These are phyloP conservation scores for Trichocladium uniseriatum DNA, from an alignment of 495 filamentous ascomycete genomes.

Conservation along the genomic window DNA sequence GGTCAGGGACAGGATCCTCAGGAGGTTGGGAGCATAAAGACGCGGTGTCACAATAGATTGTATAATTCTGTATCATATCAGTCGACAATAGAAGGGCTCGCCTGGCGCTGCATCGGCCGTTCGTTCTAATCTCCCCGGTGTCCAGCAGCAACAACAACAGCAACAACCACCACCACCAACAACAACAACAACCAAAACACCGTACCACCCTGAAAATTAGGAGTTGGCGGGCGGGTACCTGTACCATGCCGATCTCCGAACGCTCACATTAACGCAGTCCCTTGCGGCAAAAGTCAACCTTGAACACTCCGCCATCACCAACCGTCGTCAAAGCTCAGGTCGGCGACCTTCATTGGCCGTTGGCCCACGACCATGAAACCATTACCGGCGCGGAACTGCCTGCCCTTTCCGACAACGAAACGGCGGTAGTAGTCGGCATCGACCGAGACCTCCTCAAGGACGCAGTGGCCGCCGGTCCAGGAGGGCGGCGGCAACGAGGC, in stretches of 20 bases:
- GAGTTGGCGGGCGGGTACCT: too few relatives aligned
- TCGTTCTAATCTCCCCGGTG: too few relatives aligned
- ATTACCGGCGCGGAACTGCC: conserved; percentile 19
- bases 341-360: conserved; percentile 17
- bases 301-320: too few relatives aligned
- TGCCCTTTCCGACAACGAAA: conserved; percentile 16
- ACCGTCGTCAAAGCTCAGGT: conserved; percentile 17
- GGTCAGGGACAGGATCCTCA: conserved; percentile 67
- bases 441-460: conserved; percentile 7
- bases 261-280: too few relatives aligned
- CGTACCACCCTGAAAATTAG: too few relatives aligned
- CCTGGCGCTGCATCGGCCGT: background rate
- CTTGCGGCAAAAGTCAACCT: too few relatives aligned
- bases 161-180: too few relatives aligned
- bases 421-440: conserved; percentile 16
- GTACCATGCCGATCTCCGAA: too few relatives aligned
- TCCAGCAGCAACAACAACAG: too few relatives aligned
- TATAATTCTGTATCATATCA: conserved; percentile 26
- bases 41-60: conserved; percentile 16
- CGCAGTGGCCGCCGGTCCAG: conserved; percentile 15
- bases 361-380: conserved; percentile 24
- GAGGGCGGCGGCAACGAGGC: conserved; percentile 14
- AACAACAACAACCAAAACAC: too few relatives aligned
- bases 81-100: conserved; percentile 9
- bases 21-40: conserved; percentile 22